Evolutionary conservation across 495 filamentous ascomycete species (phyloP).

Genomic region (Penicillium fimorum): DNA sequence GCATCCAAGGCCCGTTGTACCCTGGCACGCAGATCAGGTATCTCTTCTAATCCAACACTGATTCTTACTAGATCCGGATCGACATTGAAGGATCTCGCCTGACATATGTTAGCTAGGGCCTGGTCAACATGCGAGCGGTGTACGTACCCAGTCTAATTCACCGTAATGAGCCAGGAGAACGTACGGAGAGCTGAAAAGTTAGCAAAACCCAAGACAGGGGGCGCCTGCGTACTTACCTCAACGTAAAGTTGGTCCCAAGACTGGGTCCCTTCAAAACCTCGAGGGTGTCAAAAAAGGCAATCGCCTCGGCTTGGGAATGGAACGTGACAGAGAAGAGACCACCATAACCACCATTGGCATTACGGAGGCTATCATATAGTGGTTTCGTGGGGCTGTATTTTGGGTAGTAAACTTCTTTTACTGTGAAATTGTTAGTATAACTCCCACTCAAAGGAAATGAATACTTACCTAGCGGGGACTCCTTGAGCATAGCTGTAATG

Average conservation of each 20-base stretch:
- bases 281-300: slow-evolving; percentile 80
- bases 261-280: slow-evolving; percentile 92
- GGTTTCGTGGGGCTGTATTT: slow-evolving; percentile 66
- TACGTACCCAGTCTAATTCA: slow-evolving; percentile 81
- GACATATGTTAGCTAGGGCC: slow-evolving; percentile 6
- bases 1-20: slow-evolving; percentile 51
- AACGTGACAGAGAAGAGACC: slow-evolving; percentile 86
- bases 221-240: slow-evolving; percentile 48
- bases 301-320: slow-evolving; percentile 62
- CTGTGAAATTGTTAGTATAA: slow-evolving; percentile 34
- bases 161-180: slow-evolving; percentile 88
- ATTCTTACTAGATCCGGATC: slow-evolving; percentile 76
- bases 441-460: neutral
- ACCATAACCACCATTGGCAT: slow-evolving; percentile 80
- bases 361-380: slow-evolving; percentile 76
- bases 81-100: slow-evolving; percentile 76
- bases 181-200: slow-evolving; percentile 67
- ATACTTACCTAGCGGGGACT: slow-evolving; percentile 50
- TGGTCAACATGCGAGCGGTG: neutral
- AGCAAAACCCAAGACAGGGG: neutral
- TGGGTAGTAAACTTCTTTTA: slow-evolving; percentile 85
- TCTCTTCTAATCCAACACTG: slow-evolving; percentile 87
- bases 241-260: slow-evolving; percentile 93
- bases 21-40: slow-evolving; percentile 53
- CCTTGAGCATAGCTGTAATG: slow-evolving; percentile 67